These are phyloP conservation scores for Sporisorium iseilematis-ciliati DNA, from an alignment of 1,284 basidiomycete species.

Conservation along the genomic window DNA sequence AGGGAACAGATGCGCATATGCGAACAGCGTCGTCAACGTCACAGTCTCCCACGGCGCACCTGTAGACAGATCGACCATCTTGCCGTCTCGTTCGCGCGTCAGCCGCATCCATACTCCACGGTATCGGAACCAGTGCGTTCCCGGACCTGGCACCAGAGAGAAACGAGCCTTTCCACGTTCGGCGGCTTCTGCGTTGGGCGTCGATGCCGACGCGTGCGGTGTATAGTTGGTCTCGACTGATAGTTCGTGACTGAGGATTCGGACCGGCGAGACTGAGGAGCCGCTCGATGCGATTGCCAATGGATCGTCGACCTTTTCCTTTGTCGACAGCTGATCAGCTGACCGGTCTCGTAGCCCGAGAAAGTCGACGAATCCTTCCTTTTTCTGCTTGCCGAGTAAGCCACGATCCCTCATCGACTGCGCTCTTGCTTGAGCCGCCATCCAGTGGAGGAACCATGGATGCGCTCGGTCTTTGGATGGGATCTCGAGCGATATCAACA, in stretches of 20 bases:
- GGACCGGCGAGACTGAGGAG: conserved; percentile 70
- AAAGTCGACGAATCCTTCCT: conserved; percentile 60
- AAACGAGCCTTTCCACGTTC: conserved; percentile 74
- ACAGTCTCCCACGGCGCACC: conserved; percentile 98
- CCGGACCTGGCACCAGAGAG: conserved; percentile 93
- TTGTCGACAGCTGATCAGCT: conserved; percentile 6
- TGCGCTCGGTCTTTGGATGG: conserved; percentile 95
- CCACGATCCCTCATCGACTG: conserved; percentile 63
- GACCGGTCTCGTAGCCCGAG: conserved; percentile 49
- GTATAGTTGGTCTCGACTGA: conserved; percentile 83
- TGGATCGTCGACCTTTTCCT: conserved; percentile 62
- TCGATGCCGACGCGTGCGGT: conserved; percentile 40
- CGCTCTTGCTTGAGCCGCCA: conserved; percentile 76
- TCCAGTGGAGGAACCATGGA: conserved; percentile 98
- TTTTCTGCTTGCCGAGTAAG: conserved; percentile 50
- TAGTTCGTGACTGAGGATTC: conserved; percentile 78
- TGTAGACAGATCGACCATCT: conserved; percentile 87
- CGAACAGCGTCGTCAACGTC: conserved; percentile 89
- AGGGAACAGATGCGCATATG: conserved; percentile 85
- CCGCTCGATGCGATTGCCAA: conserved; percentile 68
- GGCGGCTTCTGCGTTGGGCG: conserved; percentile 39
- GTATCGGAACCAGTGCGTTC: conserved; percentile 92
- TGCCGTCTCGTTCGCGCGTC: conserved; percentile 84
- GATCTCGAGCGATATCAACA: conserved; percentile 95
- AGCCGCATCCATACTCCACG: conserved; percentile 89